phyloP scores from a whole-genome alignment of 2,329 filamentous ascomycete species.

The Phaeosphaeria sp. region DNA sequence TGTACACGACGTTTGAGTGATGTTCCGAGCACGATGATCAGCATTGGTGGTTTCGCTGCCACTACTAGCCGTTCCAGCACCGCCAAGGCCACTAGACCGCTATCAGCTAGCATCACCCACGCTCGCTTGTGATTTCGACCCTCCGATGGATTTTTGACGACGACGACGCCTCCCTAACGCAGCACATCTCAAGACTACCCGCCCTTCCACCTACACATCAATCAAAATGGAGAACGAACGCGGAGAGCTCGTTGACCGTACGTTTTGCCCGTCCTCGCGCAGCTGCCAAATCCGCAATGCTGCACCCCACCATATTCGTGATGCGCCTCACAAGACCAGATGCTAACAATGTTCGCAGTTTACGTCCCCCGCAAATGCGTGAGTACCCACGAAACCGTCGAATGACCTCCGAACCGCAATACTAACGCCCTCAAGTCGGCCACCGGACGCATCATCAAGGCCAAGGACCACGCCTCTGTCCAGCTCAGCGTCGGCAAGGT shows the following conservation, averaged over 20 bases:
- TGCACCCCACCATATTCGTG: slow-evolving; percentile 65
- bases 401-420: slow-evolving; percentile 18
- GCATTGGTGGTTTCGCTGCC: neutral
- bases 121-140: slow-evolving; percentile 16
- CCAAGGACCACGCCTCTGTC: slow-evolving; percentile 99
- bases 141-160: slow-evolving; percentile 22
- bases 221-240: slow-evolving; percentile 99
- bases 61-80: neutral
- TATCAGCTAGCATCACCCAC: neutral
- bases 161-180: slow-evolving; percentile 37
- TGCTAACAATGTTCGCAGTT: slow-evolving; percentile 30
- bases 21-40: neutral
- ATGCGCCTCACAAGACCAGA: slow-evolving; percentile 7
- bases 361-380: slow-evolving; percentile 53
- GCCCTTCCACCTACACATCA: slow-evolving; percentile 35
- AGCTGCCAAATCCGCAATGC: neutral
- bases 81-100: neutral
- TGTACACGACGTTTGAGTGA: neutral
- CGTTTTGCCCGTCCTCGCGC: slow-evolving; percentile 11
- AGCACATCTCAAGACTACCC: slow-evolving; percentile 32
- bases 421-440: slow-evolving; percentile 34
- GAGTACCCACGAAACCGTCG: slow-evolving; percentile 17
- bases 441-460: slow-evolving; percentile 95
- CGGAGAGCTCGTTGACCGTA: slow-evolving; percentile 94
- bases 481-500: slow-evolving; percentile 98